phyloP scores from a whole-genome alignment of 2,329 filamentous ascomycete species.

The Ramularia endophylla region DNA sequence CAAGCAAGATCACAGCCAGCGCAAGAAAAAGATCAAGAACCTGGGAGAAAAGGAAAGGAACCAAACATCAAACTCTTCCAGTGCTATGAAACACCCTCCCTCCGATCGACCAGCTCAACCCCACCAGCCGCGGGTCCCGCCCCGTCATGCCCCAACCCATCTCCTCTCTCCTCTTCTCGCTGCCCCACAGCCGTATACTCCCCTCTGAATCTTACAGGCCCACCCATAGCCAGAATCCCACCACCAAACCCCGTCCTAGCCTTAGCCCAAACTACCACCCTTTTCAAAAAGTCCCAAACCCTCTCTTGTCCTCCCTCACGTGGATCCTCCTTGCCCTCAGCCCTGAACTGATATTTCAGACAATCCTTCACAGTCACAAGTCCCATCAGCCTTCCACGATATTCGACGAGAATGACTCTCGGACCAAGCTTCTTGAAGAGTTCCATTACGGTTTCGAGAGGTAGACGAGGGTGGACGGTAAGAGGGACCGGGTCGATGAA shows the following conservation, averaged over 20 bases:
- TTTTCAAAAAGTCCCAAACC: conserved; percentile 49
- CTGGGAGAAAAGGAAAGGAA: no score
- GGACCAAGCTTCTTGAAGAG: conserved; percentile 97
- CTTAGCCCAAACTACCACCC: conserved; percentile 25
- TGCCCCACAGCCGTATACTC: conserved; percentile 6
- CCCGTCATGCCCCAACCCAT: conserved; percentile 12
- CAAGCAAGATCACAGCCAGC: no score
- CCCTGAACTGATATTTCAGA: conserved; percentile 94
- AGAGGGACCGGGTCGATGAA: conserved; percentile 88
- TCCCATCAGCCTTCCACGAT: conserved; percentile 74
- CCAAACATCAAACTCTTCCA: no score
- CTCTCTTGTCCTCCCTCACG: conserved; percentile 60
- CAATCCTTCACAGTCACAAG: conserved; percentile 97
- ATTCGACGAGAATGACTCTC: conserved; percentile 85
- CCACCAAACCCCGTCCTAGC: conserved; percentile 15
- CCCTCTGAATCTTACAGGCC: conserved; percentile 5
- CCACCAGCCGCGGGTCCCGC: conserved; percentile 17
- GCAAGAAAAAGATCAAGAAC: no score
- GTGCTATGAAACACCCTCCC: conserved; percentile 14
- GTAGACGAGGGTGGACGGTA: conserved; percentile 81
- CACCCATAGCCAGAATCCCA: conserved; percentile 20
- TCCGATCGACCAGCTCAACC: conserved; percentile 36
- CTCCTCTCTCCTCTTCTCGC: conserved; percentile 3
- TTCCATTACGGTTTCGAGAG: conserved; percentile 96
- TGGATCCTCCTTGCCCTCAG: conserved; percentile 75